phyloP scores from a whole-genome alignment of 257 asterid species.

The Coffea eugenioides region DNA sequence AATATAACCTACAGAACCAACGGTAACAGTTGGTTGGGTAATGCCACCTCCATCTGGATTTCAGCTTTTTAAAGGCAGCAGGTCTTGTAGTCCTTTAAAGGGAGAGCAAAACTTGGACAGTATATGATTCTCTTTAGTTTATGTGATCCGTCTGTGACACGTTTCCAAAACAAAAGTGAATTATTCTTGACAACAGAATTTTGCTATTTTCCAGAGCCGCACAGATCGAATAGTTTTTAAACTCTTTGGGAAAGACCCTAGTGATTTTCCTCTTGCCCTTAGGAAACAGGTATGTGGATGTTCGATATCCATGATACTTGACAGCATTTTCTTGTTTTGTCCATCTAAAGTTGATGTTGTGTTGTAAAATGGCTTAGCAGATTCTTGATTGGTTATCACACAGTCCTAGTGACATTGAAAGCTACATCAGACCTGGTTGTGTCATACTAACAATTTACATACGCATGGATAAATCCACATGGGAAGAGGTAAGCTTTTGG shows the following conservation, averaged over 20 bases:
- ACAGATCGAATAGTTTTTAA: constrained; percentile 86
- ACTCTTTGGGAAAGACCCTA: constrained; percentile 84
- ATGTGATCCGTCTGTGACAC: neutral
- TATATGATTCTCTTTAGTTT: neutral
- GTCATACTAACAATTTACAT: constrained; percentile 71
- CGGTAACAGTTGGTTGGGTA: neutral
- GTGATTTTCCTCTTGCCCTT: constrained; percentile 61
- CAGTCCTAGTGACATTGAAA: constrained; percentile 91
- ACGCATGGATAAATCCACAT: constrained; percentile 66
- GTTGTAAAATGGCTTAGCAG: constrained; percentile 40
- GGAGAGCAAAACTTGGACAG: neutral
- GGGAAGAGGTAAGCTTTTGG: constrained; percentile 68
- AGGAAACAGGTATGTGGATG: constrained; percentile 67
- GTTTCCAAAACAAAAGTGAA: neutral
- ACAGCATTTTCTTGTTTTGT: constrained; percentile 15
- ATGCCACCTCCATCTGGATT: neutral
- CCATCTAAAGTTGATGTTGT: neutral
- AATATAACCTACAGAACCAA: neutral
- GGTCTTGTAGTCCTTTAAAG: neutral
- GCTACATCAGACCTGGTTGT: constrained; percentile 96
- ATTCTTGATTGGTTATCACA: constrained; percentile 89
- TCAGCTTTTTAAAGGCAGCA: neutral
- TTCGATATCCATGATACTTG: neutral
- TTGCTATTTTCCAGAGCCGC: constrained; percentile 55
- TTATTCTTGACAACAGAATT: constrained; percentile 9